Base-by-base conservation (phyloP, 306 rosid genomes). In the Acacia confusa region DNA sequence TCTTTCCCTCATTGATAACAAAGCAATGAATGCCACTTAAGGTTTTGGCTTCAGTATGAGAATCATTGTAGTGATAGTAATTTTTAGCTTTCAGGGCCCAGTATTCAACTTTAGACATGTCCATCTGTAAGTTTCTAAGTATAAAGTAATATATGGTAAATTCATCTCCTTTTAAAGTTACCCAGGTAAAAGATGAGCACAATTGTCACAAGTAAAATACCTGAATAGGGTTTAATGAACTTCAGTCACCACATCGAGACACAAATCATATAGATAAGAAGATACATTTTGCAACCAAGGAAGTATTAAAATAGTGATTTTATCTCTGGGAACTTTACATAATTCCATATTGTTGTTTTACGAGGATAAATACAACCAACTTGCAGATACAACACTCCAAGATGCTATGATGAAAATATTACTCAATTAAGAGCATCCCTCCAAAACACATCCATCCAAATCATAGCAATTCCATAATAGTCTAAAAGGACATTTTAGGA, bases 1-100 rank as follows among this genome's bases (percentile, higher is more conserved):
- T 55, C 32, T 13, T 70, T 69, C 14, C 53, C 55, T 40, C 34
- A 15, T 22, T n/a, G 34, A 13, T 27, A 70, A 15, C 55, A 22
- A 40, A 43, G 53, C 27, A 5, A 43, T 22, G 20, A 22, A 70
- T 22, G 50, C 50, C 64, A 48, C 2, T 53, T 83, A 40, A 70
- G 22, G 75, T n/a, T 70, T 48, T 70, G 75, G 63, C 63, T 58
- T 66, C 50, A 64, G 43, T 32, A 71, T 17, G 4, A 58, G 55
- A 70, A 77, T 24, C 71, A 28, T 53, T 38, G 47, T 44, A n/a
- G 80, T 5, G 25, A 20, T 19, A 22, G 13, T 15, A 44, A 24
- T 9, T 41, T 30, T 41, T 16, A 41, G 41, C 52, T 58, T n/a
- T 6, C 28, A 40, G 17, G 50, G 27, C 53, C 38, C 4, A 32